Conservation (phyloP, 768 basidiomycete species). For the Naganishia kalamii region DNA sequence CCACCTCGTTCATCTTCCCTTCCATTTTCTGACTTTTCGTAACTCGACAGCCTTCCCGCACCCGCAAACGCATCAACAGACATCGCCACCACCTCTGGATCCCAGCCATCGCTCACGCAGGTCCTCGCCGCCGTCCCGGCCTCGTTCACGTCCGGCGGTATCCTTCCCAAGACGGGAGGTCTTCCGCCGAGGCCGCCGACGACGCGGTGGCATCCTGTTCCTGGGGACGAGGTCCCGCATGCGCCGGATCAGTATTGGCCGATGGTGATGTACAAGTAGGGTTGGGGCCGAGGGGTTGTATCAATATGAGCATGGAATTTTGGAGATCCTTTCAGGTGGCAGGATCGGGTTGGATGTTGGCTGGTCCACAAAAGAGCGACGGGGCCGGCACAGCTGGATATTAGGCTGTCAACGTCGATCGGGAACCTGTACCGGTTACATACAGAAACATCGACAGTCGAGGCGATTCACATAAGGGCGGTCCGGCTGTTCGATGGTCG, state of each 20-base stretch:
- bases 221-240: conserved; percentile 73
- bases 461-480: too few species aligned
- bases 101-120: conserved; percentile 50
- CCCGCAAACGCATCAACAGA: conserved; percentile 43
- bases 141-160: conserved; percentile 62
- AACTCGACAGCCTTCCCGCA: conserved; percentile 53
- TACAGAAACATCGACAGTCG: too few species aligned
- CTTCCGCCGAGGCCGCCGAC: conserved; percentile 71
- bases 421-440: too few species aligned
- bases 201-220: conserved; percentile 67
- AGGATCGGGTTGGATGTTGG: too few species aligned
- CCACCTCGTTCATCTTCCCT: conserved; percentile 25
- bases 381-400: too few species aligned
- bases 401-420: too few species aligned
- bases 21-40: conserved; percentile 3
- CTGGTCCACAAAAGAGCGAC: too few species aligned
- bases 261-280: conserved; percentile 46
- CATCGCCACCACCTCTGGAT: conserved; percentile 39
- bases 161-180: conserved; percentile 53
- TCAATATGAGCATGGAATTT: not conserved
- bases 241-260: conserved; percentile 70
- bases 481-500: too few species aligned
- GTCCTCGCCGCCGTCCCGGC: conserved; percentile 44
- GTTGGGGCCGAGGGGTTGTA: not conserved
- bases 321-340: too few species aligned